Evolutionary conservation across 257 asterid genomes (phyloP), one percentile per base, ranked within the genome.

Genomic region (Scutellaria galericulata): DNA sequence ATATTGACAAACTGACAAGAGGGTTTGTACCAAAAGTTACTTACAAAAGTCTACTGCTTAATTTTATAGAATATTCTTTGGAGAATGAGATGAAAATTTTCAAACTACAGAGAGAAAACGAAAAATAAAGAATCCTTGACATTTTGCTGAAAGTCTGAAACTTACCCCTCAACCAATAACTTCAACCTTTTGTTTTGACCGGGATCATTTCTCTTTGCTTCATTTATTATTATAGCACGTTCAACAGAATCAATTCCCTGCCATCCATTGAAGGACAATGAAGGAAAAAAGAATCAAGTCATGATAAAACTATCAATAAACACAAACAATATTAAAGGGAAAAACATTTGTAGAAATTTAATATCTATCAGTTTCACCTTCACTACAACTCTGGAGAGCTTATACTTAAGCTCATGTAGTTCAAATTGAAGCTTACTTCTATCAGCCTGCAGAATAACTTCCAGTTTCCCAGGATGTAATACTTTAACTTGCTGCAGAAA

Each of bases 161-260:
- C 83, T 56, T 78, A 94, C 98, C 98, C 98, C 87, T 93, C 98
- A 14, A 88, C 97, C 48, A 93, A 82, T 83, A 93, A 79, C 79
- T 81, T 84, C 83, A 86, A 78, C 75, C 51, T 76, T 71, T 83
- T 87, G 67, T 59, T 69, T 58, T 61, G 75, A 40, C 63, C 73
- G 46, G 80, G 64, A 64, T 79, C 76, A 31, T 84, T 63, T 24
- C 67, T 79, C 47, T 75, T 66, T 7, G 82, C 82, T 55, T 82
- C 89, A 78, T 88, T 88, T 45, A 71, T 31, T 66, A 93, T 87
- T 66, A 93, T 88, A 64, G 85, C 96, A 48, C 96, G 96, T 72
- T 89, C 96, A 72, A 91, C 90, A n/a, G 94, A 75, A 55, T 61
- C 73, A 66, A 94, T 88, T 67, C 98, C 98, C 98, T 94, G 87